Base-by-base conservation (phyloP, 2,329 filamentous ascomycete genomes). In the Monilinia laxa region DNA sequence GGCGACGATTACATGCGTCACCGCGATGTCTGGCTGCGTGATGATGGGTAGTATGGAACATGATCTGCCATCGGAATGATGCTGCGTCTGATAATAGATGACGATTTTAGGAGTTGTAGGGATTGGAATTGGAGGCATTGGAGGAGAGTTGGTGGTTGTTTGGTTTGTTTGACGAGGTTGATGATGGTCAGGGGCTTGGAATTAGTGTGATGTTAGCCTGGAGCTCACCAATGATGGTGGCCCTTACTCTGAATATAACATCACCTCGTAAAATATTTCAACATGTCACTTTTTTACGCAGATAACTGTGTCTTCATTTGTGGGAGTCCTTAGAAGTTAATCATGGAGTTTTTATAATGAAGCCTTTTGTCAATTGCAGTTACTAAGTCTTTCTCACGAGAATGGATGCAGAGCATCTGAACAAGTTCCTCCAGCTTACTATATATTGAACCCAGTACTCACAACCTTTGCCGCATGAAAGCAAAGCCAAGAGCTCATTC, bases 1-100 rank as follows among this genome's bases (percentile, higher is more conserved):
- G 7, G 91, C 92, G 59, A 97, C 80, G 72, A 96, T 93, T 68
- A 97, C 83, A 79, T 97, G 93, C 0, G 93, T 96, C 60, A 87
- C 79, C 11, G 85, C 84, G 6, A 86, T 87, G 69, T 83, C 80
- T 68, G 86, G 81, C 45, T 75, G 67, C 10, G 75, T 76, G 40
- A 75, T 72, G 31, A 76, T 69, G 3, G 88, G 87, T 0, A 89
- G 80, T 69, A 90, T 80, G 7, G 87, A 88, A 69, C 89, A 81
- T 70, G 85, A 84, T 42, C 79, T 80, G 67, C 78, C 78, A 68
- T 83, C 78, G 12, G 80, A 78, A 65, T 81, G 81, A 72, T 88
- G 84, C 70, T 87, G 83, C 0, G 88, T 90, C 75, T 90, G 88
- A 70, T 87, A 85, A 73, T 90, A 90, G 67, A 85, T 78, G 35